These are phyloP conservation scores for Naumovozyma dairenensis DNA, from an alignment of 805 yeast genomes.

Conservation along the genomic window DNA sequence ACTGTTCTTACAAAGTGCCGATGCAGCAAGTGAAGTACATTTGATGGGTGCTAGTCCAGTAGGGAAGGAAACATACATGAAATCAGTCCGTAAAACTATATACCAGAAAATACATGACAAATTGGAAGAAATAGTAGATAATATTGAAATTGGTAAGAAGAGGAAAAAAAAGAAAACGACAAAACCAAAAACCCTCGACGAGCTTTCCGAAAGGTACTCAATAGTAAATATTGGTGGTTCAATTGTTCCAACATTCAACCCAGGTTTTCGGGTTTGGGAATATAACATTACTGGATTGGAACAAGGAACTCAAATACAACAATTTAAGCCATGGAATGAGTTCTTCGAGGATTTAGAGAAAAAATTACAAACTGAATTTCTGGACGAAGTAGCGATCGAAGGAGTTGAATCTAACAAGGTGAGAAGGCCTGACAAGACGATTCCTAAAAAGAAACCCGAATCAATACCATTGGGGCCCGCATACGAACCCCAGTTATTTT, in stretches of 20 bases:
- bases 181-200: conserved; percentile 7
- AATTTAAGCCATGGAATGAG: conserved; percentile 43
- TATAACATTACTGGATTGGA: conserved; percentile 56
- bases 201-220: conserved; percentile 48
- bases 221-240: conserved; percentile 63
- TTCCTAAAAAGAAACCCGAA: conserved; percentile 53
- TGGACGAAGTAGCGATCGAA: neutral
- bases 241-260: conserved; percentile 76
- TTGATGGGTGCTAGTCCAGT: conserved; percentile 56
- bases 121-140: conserved; percentile 8
- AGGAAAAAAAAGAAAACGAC: conserved; percentile 10
- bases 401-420: conserved; percentile 11
- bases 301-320: conserved; percentile 2
- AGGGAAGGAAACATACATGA: conserved; percentile 58
- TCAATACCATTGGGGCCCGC: conserved; percentile 60
- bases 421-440: conserved; percentile 42
- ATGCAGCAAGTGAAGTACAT: conserved; percentile 30
- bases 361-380: conserved; percentile 19
- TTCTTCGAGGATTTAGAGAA: conserved; percentile 44
- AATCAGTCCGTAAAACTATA: conserved; percentile 40
- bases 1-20: conserved; percentile 24
- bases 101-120: conserved; percentile 40
- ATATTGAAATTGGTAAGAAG: conserved; percentile 11
- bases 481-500: conserved; percentile 55
- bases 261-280: conserved; percentile 80